phyloP scores from a whole-genome alignment of 768 basidiomycete species.

The Boletus sp. region DNA sequence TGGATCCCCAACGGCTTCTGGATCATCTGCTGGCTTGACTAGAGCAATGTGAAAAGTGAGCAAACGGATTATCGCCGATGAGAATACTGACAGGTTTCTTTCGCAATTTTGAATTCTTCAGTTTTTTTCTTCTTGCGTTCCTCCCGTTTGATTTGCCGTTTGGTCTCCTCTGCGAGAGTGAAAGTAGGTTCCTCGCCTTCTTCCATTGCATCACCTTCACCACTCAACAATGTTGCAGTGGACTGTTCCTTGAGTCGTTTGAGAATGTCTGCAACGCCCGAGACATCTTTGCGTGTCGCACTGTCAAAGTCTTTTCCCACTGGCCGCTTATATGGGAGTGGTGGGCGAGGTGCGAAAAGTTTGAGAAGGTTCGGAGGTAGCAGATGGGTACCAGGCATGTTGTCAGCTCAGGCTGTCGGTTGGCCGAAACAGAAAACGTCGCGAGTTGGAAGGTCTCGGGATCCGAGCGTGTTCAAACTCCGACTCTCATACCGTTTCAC shows the following conservation, averaged over 20 bases:
- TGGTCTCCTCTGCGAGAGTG: constrained; percentile 81
- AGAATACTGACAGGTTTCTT: constrained; percentile 75
- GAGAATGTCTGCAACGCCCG: constrained; percentile 77
- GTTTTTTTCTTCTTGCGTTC: constrained; percentile 73
- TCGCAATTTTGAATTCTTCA: constrained; percentile 76
- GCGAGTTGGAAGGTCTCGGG: constrained; percentile 3
- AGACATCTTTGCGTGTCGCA: constrained; percentile 63
- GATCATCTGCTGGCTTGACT: constrained; percentile 94
- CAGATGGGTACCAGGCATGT: constrained; percentile 74
- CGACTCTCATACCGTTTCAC: constrained; percentile 16
- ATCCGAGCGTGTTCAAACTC: constrained; percentile 30
- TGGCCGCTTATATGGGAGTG: constrained; percentile 82
- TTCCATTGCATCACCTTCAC: constrained; percentile 67
- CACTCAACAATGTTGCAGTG: constrained; percentile 64
- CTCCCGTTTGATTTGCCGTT: constrained; percentile 74
- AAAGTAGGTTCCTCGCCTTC: constrained; percentile 82
- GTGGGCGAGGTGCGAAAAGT: constrained; percentile 92
- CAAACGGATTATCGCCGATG: background rate
- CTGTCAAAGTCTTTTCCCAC: constrained; percentile 81
- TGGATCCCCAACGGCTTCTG: constrained; percentile 91
- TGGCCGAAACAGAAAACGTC: constrained; percentile 10
- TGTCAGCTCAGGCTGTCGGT: constrained; percentile 7
- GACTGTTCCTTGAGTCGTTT: constrained; percentile 72
- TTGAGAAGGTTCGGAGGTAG: constrained; percentile 95
- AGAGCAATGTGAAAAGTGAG: constrained; percentile 11